Evolutionary conservation across 345 rosid genomes (phyloP), one percentile per base, ranked within the genome.

Genomic region (Limnanthes douglasii): DNA sequence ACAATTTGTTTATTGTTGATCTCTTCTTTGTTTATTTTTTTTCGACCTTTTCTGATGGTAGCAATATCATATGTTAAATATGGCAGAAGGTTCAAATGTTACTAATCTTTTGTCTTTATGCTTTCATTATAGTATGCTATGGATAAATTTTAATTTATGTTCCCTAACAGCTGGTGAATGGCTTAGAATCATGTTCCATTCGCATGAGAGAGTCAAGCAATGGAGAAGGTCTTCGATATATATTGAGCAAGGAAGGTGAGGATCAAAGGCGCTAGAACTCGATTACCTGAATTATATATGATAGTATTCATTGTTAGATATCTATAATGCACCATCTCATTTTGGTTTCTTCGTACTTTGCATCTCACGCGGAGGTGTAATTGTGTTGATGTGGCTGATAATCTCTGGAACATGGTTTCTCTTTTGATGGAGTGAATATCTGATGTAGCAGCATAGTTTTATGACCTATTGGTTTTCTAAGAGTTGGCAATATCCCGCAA

Each of bases 101-200:
- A n/a, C n/a, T n/a, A n/a, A n/a, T n/a, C n/a, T n/a, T n/a, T n/a
- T n/a, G n/a, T n/a, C n/a, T n/a, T n/a, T n/a, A n/a, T n/a, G n/a
- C n/a, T n/a, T n/a, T n/a, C n/a, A n/a, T n/a, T n/a, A n/a, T n/a
- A n/a, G n/a, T n/a, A n/a, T n/a, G n/a, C n/a, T n/a, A n/a, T n/a
- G n/a, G n/a, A n/a, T 10, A 35, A 18, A 11, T 20, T 36, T 45
- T 56, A 18, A 50, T 38, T 46, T 41, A 15, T 56, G 50, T 19
- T 58, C 56, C 45, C 37, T 45, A 13, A 54, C 59, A 85, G 96
- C 56, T 85, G 68, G 37, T 65, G 51, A 51, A 50, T 44, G 70
- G 59, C 45, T 48, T 85, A 69, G 86, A 69, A 59, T 60, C 73
- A 46, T 45, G 59, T 56, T 75, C 94, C 5, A 39, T 52, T 38